These are phyloP conservation scores for Aspergillus sp. DNA, from an alignment of 2,329 filamentous ascomycete species.

Conservation along the genomic window DNA sequence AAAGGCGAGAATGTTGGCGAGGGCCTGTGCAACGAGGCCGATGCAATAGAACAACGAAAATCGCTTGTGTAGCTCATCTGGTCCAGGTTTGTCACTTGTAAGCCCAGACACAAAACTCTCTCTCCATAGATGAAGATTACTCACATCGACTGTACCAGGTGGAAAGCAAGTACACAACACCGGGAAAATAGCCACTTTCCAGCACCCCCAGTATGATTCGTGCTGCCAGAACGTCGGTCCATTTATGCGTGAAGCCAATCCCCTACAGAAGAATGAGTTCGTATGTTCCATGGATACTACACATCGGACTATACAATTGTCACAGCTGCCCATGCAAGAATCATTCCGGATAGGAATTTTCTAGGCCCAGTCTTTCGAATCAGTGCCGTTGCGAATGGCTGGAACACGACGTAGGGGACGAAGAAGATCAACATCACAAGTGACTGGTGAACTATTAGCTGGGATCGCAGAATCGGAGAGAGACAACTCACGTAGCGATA, in stretches of 20 bases:
- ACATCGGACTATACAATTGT: not conserved
- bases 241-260: not conserved
- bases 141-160: not conserved
- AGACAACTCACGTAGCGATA: constrained; percentile 18
- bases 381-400: constrained; percentile 28
- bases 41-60: constrained; percentile 33
- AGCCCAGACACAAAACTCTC: not conserved
- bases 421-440: constrained; percentile 32
- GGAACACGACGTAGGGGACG: constrained; percentile 31
- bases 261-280: not conserved
- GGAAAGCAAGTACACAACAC: not conserved
- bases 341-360: constrained; percentile 24
- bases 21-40: constrained; percentile 47
- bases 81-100: too few species aligned
- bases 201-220: not conserved
- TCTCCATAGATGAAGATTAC: not conserved
- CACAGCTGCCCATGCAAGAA: constrained; percentile 24
- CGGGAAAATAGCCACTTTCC: not conserved
- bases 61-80: not conserved
- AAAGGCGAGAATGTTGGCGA: constrained; percentile 48
- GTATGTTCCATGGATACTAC: too few species aligned
- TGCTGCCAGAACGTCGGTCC: not conserved
- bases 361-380: constrained; percentile 31
- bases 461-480: not conserved
- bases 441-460: constrained; percentile 19